Base-by-base conservation (phyloP, 495 filamentous ascomycete genomes). In the Neurospora intermedia region DNA sequence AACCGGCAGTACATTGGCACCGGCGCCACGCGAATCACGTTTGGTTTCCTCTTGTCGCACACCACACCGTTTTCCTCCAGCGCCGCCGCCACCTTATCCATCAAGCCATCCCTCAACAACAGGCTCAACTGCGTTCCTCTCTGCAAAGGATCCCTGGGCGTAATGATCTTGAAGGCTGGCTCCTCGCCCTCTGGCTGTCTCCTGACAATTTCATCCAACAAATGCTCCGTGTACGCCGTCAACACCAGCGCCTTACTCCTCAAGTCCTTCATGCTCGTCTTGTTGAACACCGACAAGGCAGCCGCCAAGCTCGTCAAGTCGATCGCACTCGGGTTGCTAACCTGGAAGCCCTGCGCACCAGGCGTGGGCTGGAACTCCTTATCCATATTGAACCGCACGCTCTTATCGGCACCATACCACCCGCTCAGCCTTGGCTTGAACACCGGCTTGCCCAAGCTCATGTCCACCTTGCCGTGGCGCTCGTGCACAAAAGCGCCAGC, bases 121-220 rank as follows among this genome's bases (percentile, higher is more conserved):
- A 97, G 75, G 78, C 93, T 96, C 35, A 98, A 82, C 81, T 98
- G 95, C 23, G 94, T 91, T 41, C 95, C 95, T 46, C 95, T 83
- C 81, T 92, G 87, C 43, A 81, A 81, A n/a, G 89, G 88, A 71
- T 92, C 87, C 9, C 82, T 83, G 1, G 95, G 95, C 10, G 95
- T 97, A 76, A 98, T 92, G 70, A 96, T 90, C 38, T 78, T 83
- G 76, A 93, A 97, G 6, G 87, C 87, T 43, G 80, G 76, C 13
- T 81, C 75, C 4, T 79, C 74, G 27, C 85, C 82, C 48, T 82
- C 82, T 2, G 54, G 54, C 54, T 66, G 54, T 59, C 70, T 15
- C 42, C 41, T 35, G 20, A 75, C 42, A 72, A 85, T 73, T 59
- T 75, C 62, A 42, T 87, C 80, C 23, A 95, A 85, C 46, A 93